Percentiles rank a stretch among this genome's conserved stretches.
phyloP scores from a whole-genome alignment of 495 filamentous ascomycete species.

The Aspergillus ellipticus region DNA sequence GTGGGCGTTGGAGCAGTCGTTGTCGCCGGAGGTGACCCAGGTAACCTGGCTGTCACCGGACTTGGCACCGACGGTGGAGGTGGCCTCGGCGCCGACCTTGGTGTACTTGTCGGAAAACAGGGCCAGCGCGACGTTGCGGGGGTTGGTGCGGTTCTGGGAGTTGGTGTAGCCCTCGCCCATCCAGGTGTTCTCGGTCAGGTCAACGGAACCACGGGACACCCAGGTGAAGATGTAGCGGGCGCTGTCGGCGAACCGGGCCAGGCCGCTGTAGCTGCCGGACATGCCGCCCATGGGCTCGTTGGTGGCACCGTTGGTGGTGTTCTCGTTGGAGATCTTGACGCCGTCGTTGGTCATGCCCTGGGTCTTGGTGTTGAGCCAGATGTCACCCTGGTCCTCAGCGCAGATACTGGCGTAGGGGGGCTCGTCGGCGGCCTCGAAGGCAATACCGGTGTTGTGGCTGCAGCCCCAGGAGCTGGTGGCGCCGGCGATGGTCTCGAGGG shows the following conservation, averaged over 20 bases:
- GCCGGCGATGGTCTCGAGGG: constrained; percentile 37
- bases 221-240: constrained; percentile 50
- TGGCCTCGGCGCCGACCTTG: constrained; percentile 43
- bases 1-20: constrained; percentile 53
- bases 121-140: constrained; percentile 49
- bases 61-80: constrained; percentile 41
- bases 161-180: constrained; percentile 49
- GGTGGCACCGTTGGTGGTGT: constrained; percentile 49
- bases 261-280: constrained; percentile 49
- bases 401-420: constrained; percentile 51
- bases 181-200: constrained; percentile 46
- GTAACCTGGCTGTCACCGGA: constrained; percentile 50
- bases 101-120: constrained; percentile 48
- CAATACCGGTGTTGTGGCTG: constrained; percentile 57
- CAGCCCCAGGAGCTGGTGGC: constrained; percentile 52
- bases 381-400: constrained; percentile 53
- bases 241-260: constrained; percentile 41
- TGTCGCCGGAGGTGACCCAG: constrained; percentile 43
- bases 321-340: constrained; percentile 54
- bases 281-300: constrained; percentile 57
- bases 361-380: constrained; percentile 55
- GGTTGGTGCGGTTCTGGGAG: constrained; percentile 41
- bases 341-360: constrained; percentile 46
- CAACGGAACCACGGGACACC: constrained; percentile 49
- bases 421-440: constrained; percentile 48